These are phyloP conservation scores for Didymella glomerata DNA, from an alignment of 2,329 filamentous ascomycete genomes.

Conservation along the genomic window DNA sequence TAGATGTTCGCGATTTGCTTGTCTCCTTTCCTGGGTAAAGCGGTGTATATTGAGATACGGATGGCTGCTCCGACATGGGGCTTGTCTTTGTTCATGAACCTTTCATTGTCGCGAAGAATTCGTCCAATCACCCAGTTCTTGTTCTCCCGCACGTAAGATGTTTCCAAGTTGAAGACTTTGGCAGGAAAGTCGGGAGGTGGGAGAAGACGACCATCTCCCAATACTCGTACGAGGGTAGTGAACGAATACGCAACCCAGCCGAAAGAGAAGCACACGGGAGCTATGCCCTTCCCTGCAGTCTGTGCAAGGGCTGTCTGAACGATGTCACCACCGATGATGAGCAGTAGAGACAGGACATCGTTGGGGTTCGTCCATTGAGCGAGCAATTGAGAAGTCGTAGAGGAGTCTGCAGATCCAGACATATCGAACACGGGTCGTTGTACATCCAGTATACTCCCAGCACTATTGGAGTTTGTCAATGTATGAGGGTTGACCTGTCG, in stretches of 20 bases:
- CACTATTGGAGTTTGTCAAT: no score
- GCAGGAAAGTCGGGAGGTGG: neutral
- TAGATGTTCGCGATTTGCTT: no score
- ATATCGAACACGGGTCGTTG: no score
- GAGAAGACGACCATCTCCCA: neutral
- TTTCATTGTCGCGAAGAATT: neutral
- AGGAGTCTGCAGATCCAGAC: no score
- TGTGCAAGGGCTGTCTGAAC: neutral
- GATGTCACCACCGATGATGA: neutral
- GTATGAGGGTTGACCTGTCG: no score
- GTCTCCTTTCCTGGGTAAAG: no score
- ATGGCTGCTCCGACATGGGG: no score
- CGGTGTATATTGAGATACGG: no score
- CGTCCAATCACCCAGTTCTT: neutral
- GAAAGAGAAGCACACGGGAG: neutral
- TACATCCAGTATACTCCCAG: no score
- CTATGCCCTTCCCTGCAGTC: neutral
- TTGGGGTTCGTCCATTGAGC: neutral
- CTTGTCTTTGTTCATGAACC: no score
- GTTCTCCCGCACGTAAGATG: neutral
- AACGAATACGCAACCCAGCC: neutral
- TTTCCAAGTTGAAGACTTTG: neutral
- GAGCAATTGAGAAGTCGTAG: no score
- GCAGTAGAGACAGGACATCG: neutral
- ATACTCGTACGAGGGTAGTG: neutral